A percentile compares a stretch with the other conserved stretches of the same genome.
Evolutionary conservation across 139 green algal genomes (phyloP).

Genomic region (Chlamydomonas schloesseri): DNA sequence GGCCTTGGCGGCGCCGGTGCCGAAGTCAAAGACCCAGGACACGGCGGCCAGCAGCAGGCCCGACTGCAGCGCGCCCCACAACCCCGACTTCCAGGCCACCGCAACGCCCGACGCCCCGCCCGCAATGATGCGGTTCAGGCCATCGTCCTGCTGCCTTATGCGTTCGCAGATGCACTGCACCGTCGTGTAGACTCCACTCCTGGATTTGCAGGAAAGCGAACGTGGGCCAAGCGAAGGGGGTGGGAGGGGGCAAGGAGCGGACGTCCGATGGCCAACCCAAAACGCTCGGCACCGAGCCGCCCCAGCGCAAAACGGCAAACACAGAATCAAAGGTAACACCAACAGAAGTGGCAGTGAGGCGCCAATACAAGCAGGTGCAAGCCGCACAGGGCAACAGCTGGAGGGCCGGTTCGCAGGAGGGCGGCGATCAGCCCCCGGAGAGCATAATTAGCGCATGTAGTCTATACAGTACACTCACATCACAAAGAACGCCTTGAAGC

Average conservation of each 20-base stretch:
- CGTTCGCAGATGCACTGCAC: slow-evolving; percentile 73
- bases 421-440: no score
- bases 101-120: slow-evolving; percentile 68
- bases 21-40: slow-evolving; percentile 29
- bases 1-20: slow-evolving; percentile 22
- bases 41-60: slow-evolving; percentile 2
- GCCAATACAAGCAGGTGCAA: no score
- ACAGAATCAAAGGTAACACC: no score
- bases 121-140: slow-evolving; percentile 70
- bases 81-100: neutral
- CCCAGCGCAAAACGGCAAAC: no score
- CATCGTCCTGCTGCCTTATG: slow-evolving; percentile 73
- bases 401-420: no score
- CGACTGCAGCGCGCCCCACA: slow-evolving; percentile 15
- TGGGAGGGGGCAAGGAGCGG: no score
- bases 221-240: slow-evolving; percentile 69
- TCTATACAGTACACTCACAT: slow-evolving; percentile 34
- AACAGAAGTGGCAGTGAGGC: no score
- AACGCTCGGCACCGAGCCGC: no score
- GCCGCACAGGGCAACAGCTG: no score
- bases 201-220: neutral
- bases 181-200: slow-evolving; percentile 74
- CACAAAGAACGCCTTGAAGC: slow-evolving; percentile 52
- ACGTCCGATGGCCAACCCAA: no score
- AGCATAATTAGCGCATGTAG: neutral